Conservation (phyloP, 2,329 filamentous ascomycete genomes). For the Colletotrichum kahawae region DNA sequence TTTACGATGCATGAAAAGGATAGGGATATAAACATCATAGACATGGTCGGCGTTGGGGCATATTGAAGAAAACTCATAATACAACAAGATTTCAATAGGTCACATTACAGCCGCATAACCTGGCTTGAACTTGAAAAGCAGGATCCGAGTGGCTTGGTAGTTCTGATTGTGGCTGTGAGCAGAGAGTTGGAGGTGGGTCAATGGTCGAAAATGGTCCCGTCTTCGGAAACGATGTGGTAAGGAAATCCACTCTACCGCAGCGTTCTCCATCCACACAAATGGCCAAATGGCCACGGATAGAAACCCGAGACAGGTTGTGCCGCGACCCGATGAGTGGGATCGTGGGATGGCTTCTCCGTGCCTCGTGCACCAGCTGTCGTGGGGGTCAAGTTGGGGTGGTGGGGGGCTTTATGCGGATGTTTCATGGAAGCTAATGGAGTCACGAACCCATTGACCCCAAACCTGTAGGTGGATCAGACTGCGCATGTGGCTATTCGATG, state of each 20-base stretch:
- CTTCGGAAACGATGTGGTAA: not conserved
- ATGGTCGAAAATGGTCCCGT: not conserved
- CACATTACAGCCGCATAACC: not conserved
- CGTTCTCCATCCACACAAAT: not conserved
- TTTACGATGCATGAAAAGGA: not conserved
- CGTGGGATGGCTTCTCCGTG: not conserved
- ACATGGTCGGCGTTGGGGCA: not conserved
- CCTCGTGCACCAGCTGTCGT: not conserved
- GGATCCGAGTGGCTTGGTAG: not conserved
- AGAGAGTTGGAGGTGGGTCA: not conserved
- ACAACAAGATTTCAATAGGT: not conserved
- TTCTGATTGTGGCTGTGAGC: not conserved
- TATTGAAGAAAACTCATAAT: not conserved
- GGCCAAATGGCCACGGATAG: not conserved
- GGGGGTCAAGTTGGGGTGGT: conserved; percentile 3
- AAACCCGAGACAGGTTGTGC: not conserved
- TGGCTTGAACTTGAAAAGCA: not conserved
- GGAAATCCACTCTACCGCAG: not conserved
- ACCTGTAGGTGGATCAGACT: not conserved
- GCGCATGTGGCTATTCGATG: not conserved
- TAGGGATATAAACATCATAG: not conserved
- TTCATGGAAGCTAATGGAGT: not conserved
- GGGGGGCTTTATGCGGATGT: not conserved
- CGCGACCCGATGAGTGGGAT: not conserved
- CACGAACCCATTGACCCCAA: not conserved